Evolutionary conservation across 2,329 filamentous ascomycete genomes (phyloP).

Genomic region (Colletotrichum higginsianum): DNA sequence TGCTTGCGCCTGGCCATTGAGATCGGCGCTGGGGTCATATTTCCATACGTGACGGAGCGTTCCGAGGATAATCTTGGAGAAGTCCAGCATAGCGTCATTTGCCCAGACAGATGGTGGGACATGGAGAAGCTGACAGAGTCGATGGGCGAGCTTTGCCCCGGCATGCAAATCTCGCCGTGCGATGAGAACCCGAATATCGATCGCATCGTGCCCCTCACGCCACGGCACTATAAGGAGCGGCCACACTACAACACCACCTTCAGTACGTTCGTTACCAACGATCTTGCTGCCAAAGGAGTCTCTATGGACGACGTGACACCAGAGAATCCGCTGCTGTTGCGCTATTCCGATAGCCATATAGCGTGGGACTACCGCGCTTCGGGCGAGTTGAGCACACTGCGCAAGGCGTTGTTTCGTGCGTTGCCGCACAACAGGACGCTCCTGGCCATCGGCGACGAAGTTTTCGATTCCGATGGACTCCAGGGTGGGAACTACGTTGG

Average conservation of each 20-base stretch:
- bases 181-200: background rate
- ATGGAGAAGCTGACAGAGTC: background rate
- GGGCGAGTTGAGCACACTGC: background rate
- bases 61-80: background rate
- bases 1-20: slow-evolving; percentile 12
- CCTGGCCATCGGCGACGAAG: background rate
- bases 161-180: background rate
- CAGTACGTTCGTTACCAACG: background rate
- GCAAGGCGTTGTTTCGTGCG: slow-evolving; percentile 11
- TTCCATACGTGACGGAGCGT: slow-evolving; percentile 6
- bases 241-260: slow-evolving; percentile 10
- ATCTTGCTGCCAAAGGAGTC: background rate
- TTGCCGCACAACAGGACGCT: background rate
- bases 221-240: background rate
- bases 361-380: slow-evolving; percentile 12
- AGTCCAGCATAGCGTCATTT: background rate
- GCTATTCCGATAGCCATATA: background rate
- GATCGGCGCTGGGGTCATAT: slow-evolving; percentile 6
- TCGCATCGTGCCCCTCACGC: background rate
- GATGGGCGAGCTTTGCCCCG: slow-evolving; percentile 15
- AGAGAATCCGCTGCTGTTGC: background rate
- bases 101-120: slow-evolving; percentile 8
- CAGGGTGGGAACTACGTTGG: slow-evolving; percentile 2
- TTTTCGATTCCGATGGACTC: background rate
- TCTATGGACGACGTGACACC: background rate